phyloP scores from a whole-genome alignment of 805 yeast species.

The Yarrowia phangngaensis region DNA sequence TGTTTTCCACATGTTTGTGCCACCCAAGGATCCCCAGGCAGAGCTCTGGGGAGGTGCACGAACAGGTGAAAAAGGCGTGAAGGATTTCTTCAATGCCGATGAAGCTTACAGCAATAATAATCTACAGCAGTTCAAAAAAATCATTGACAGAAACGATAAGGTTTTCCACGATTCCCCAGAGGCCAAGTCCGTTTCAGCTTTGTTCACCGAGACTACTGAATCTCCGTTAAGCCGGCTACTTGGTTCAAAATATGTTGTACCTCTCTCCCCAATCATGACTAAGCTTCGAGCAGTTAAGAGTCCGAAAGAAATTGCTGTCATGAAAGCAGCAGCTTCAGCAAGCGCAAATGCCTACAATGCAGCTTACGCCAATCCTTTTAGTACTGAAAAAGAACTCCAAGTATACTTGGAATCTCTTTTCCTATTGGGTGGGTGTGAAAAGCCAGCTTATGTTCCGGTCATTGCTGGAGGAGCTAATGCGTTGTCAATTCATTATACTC shows the following conservation, averaged over 20 bases:
- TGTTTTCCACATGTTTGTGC: slow-evolving; percentile 53
- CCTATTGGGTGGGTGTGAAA: slow-evolving; percentile 82
- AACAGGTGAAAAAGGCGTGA: slow-evolving; percentile 79
- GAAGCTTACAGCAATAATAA: slow-evolving; percentile 51
- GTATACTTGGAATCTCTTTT: slow-evolving; percentile 80
- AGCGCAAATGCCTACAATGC: slow-evolving; percentile 80
- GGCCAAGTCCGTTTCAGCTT: slow-evolving; percentile 12
- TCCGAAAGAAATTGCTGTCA: slow-evolving; percentile 64
- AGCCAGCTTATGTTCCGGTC: slow-evolving; percentile 88
- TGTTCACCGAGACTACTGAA: slow-evolving; percentile 7
- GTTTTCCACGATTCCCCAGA: slow-evolving; percentile 29
- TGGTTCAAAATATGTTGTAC: neutral
- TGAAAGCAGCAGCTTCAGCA: slow-evolving; percentile 79
- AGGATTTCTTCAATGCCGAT: slow-evolving; percentile 85
- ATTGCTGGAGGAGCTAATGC: slow-evolving; percentile 93
- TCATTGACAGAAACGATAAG: slow-evolving; percentile 14
- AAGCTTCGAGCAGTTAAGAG: slow-evolving; percentile 63
- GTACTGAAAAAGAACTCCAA: slow-evolving; percentile 72
- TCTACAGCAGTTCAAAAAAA: slow-evolving; percentile 24
- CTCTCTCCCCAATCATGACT: slow-evolving; percentile 11
- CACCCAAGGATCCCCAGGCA: slow-evolving; percentile 66
- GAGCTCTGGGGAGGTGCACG: slow-evolving; percentile 96
- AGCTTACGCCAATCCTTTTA: slow-evolving; percentile 61
- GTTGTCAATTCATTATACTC: slow-evolving; percentile 85
- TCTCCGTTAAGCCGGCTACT: slow-evolving; percentile 15